Evolutionary conservation across 164 flowering plant genomes (phyloP), one percentile per base, ranked within the genome.

Genomic region (Akebia trifoliata): DNA sequence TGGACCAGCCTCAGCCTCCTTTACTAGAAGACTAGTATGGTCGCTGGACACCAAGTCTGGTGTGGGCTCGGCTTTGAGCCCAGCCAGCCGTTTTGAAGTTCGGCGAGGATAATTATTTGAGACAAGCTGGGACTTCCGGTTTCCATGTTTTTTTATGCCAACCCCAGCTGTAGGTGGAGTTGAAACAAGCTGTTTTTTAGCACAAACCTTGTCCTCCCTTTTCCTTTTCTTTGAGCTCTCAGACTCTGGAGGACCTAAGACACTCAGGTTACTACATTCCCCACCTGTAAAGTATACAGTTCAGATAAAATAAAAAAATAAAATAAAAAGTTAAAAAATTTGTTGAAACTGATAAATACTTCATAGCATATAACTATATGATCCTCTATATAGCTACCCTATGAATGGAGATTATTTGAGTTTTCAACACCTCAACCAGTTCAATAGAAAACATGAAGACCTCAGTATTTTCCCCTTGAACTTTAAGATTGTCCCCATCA

Each of bases 71-170:
- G 57, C 69, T 53, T 69, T 58, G 14, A 74, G 21, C 6, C 72
- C 79, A 63, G 87, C 81, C 51, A 80, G 74, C 31, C 85, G 75
- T 61, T 73, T 81, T 36, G 90, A 82, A 43, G 82, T 54, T 18
- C 81, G 69, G 9, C 72, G 76, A 44, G 82, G 85, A 55, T 74
- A 32, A 24, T 67, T 34, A 10, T 43, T 18, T 32, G 38, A n/a
- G 26, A 47, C 36, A 54, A 10, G 25, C 18, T 26, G 50, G 20
- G 50, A 30, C 24, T 35, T 67, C 28, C 24, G 39, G 6, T 30
- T 59, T 56, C 53, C 54, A 48, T 35, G 29, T 17, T 10, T 53
- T 45, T 8, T 64, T 6, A 17, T 21, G 46, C 60, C 56, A 31
- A 36, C 21, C 35, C 3, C 55, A 40, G 28, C 66, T 18, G 50